A percentile compares a stretch with the other conserved stretches of the same genome.
Evolutionary conservation across 192 early-diverging fungal species (phyloP).

Genomic region (Coemansia sp.): DNA sequence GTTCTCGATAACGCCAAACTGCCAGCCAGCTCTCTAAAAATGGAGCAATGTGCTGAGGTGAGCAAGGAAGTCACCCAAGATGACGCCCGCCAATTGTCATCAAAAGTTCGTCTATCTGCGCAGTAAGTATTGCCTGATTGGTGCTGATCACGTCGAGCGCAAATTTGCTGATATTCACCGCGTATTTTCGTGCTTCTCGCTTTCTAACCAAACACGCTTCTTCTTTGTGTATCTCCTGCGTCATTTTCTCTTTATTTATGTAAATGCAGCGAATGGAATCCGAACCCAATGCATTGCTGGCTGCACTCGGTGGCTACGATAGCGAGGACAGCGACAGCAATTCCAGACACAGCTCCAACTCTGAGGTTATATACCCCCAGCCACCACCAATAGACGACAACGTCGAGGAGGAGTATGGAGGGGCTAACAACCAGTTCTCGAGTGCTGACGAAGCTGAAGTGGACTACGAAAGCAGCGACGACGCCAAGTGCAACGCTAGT

Average conservation of each 20-base stretch:
- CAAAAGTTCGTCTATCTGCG: neutral
- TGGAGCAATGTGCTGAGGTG: neutral
- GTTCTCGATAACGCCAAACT: neutral
- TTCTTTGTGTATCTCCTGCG: neutral
- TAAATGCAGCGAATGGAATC: constrained; percentile 20
- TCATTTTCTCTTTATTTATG: neutral
- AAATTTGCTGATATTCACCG: neutral
- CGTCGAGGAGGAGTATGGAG: neutral
- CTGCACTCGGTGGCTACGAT: constrained; percentile 43
- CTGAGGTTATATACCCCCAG: neutral
- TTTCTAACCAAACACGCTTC: neutral
- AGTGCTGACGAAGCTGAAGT: neutral
- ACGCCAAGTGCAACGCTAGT: neutral
- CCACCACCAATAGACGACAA: neutral
- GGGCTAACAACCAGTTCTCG: neutral
- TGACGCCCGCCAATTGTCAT: neutral
- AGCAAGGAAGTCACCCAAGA: neutral
- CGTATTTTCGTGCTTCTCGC: neutral
- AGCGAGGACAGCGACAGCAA: constrained; percentile 30
- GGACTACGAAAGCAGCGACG: neutral
- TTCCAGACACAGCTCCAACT: neutral
- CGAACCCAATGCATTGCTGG: constrained; percentile 28
- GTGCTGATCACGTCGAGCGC: neutral
- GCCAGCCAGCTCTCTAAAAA: neutral
- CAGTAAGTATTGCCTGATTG: neutral